Percentiles rank a stretch among this genome's conserved stretches.
Evolutionary conservation across 306 rosid genomes (phyloP).

Genomic region (Dryas drummondii): DNA sequence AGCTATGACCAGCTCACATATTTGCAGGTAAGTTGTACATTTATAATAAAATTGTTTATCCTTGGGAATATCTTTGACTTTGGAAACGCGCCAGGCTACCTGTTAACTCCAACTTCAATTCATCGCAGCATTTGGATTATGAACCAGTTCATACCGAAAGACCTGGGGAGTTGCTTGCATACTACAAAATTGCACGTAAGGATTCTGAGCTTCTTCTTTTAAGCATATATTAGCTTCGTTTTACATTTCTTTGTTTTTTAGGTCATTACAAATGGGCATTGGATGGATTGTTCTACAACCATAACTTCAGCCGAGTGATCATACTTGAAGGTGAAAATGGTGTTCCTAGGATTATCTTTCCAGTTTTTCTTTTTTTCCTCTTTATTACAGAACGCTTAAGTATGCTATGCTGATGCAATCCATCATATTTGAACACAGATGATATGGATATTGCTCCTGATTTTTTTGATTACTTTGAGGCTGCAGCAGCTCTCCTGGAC

Average conservation of each 20-base stretch:
- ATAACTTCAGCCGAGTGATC: slow-evolving; percentile 75
- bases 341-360: slow-evolving; percentile 22
- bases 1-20: slow-evolving; percentile 75
- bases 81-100: background rate
- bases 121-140: slow-evolving; percentile 86
- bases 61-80: background rate
- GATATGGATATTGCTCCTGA: slow-evolving; percentile 99
- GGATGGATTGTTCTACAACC: slow-evolving; percentile 79
- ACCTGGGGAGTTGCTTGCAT: slow-evolving; percentile 92
- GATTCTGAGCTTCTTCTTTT: slow-evolving; percentile 6
- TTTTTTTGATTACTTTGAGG: slow-evolving; percentile 93
- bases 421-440: slow-evolving; percentile 50
- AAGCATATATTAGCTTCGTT: background rate
- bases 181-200: slow-evolving; percentile 93
- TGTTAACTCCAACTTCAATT: slow-evolving; percentile 29
- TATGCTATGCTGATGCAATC: slow-evolving; percentile 22
- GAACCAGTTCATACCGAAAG: slow-evolving; percentile 62
- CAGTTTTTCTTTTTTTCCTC: background rate
- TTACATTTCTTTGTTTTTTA: slow-evolving; percentile 30
- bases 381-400: background rate
- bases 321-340: slow-evolving; percentile 86
- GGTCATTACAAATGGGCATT: slow-evolving; percentile 99
- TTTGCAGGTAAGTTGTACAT: slow-evolving; percentile 67
- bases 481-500: slow-evolving; percentile 73
- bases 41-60: background rate